These are phyloP conservation scores for Fusarium continuum DNA, from an alignment of 2,329 filamentous ascomycete species.

Conservation along the genomic window DNA sequence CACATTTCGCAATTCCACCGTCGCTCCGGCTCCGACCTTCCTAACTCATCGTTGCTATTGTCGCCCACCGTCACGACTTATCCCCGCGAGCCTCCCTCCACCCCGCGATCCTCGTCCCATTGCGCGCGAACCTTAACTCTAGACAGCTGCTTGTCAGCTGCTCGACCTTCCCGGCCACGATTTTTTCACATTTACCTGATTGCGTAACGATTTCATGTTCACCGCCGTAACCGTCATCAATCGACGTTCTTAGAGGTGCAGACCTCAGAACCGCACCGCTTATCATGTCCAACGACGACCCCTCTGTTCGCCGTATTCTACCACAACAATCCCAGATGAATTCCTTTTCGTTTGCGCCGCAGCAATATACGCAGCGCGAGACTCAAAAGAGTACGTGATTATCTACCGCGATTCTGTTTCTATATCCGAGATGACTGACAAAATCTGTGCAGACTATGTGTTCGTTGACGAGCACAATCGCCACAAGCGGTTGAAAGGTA, in stretches of 20 bases:
- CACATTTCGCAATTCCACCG: constrained; percentile 2
- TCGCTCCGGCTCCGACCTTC: constrained; percentile 7
- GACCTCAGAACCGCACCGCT: constrained; percentile 35
- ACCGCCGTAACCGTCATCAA: constrained; percentile 22
- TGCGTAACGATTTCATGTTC: constrained; percentile 47
- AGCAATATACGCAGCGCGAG: constrained; percentile 66
- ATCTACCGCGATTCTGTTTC: constrained; percentile 12
- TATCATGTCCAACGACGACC: constrained; percentile 69
- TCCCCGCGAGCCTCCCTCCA: constrained; percentile 35
- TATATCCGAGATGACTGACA: constrained; percentile 23
- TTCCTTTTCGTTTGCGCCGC: constrained; percentile 78
- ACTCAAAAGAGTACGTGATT: constrained; percentile 82
- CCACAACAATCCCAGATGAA: constrained; percentile 71
- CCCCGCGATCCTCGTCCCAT: constrained; percentile 31
- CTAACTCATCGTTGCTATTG: constrained; percentile 31
- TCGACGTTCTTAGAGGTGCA: constrained; percentile 38
- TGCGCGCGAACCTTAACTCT: constrained; percentile 22
- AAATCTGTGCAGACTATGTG: constrained; percentile 80
- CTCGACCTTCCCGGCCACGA: constrained; percentile 11
- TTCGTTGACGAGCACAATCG: constrained; percentile 99
- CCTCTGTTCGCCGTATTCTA: constrained; percentile 67
- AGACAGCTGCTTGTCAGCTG: constrained; percentile 3
- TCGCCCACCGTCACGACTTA: constrained; percentile 26
- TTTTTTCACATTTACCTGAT: constrained; percentile 7
- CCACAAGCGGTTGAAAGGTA: constrained; percentile 95